Evolutionary conservation across 2,329 filamentous ascomycete species (phyloP), one percentile per base, ranked within the genome.

Genomic region (Fusarium austroafricanum): DNA sequence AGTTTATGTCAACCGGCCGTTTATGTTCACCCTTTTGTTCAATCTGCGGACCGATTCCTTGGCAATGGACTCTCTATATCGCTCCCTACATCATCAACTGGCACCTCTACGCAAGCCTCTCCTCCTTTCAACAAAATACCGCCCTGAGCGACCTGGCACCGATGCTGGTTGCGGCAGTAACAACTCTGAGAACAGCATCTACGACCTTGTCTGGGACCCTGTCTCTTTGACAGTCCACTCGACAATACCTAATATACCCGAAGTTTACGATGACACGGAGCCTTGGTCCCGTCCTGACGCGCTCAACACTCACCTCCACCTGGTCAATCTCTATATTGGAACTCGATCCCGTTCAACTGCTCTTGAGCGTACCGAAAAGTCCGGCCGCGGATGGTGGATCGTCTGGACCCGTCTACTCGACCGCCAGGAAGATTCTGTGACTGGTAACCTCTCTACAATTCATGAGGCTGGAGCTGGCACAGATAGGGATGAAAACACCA

Each of bases 1-100:
- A 9, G 86, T 94, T 49, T 94, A 94, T 74, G 86, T 90, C 44
- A 88, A 89, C 75, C 86, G 85, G 23, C 92, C 92, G 0, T 95
- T 95, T 77, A 86, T 95, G 46, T 94, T 92, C 75, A 87, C 90
- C 2, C 90, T 96, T 63, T 81, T 96, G 6, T 95, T 95, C 76
- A 73, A 75, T 12, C 75, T 80, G 15, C 83, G 83, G 45, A 90
- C 90, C 9, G 83, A 87, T 54, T 86, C 87, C 2, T 77, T 90
- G 3, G 83, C 84, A 6, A 85, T 82, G 75, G 81, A 85, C n/a
- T 72, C 79, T 0, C 77, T 90, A 10, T 90, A 90, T 74, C 83
- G 83, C 44, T 86, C 85, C 2, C 78, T 91, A 21, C 87, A 90
- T 70, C 78, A 85, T 64, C 88, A 91, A 71, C 82, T 91, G 14